Percentiles rank a stretch among this genome's conserved stretches.
Conservation (phyloP, 2,329 filamentous ascomycete species). For the Decorospora gaudefroyi region DNA sequence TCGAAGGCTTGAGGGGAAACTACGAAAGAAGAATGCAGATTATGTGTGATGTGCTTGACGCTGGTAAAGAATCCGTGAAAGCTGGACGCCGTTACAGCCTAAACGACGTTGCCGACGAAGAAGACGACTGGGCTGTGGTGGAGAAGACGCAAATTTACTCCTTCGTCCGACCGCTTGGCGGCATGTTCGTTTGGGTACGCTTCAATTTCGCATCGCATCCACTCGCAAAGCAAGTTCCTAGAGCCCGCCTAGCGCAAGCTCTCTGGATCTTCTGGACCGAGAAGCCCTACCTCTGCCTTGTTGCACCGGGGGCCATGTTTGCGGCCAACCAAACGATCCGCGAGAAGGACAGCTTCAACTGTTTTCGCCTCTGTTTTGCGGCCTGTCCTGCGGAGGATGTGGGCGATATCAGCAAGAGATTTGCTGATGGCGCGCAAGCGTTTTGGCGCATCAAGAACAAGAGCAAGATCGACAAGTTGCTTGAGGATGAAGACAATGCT, state of each 20-base stretch:
- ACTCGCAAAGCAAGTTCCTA: constrained; percentile 61
- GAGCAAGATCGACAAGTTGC: constrained; percentile 66
- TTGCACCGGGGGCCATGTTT: constrained; percentile 74
- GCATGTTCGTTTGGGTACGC: constrained; percentile 90
- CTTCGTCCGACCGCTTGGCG: constrained; percentile 79
- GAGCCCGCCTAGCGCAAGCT: constrained; percentile 63
- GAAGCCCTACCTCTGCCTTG: constrained; percentile 70
- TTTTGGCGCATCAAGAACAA: constrained; percentile 79
- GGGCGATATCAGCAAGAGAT: constrained; percentile 62
- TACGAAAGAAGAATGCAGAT: constrained; percentile 83
- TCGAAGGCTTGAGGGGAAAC: constrained; percentile 77
- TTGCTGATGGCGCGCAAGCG: constrained; percentile 68
- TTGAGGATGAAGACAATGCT: constrained; percentile 47
- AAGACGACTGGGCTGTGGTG: constrained; percentile 72
- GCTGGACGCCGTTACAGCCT: constrained; percentile 55
- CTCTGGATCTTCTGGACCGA: constrained; percentile 73
- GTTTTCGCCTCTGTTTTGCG: constrained; percentile 81
- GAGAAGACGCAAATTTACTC: constrained; percentile 74
- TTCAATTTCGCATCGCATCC: constrained; percentile 75
- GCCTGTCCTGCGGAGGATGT: constrained; percentile 76
- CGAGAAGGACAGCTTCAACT: constrained; percentile 67
- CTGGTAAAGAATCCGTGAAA: constrained; percentile 67
- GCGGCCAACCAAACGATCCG: constrained; percentile 65
- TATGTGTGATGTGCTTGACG: constrained; percentile 76
- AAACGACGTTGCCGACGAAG: constrained; percentile 37